Base-by-base conservation (phyloP, 2,329 filamentous ascomycete genomes). In the Alternaria sp. region DNA sequence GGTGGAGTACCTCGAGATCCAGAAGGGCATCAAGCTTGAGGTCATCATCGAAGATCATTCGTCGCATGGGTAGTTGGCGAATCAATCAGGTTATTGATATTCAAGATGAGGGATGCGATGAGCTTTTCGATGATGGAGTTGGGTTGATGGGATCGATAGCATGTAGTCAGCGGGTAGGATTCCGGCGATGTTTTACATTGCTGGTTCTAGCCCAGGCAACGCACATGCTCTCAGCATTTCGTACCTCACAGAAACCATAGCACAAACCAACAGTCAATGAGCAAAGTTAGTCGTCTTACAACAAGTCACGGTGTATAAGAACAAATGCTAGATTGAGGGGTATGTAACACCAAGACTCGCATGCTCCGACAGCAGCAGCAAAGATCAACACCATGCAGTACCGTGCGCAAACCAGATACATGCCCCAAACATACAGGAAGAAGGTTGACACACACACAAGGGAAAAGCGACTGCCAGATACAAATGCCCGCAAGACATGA, bases 281-380 rank as follows among this genome's bases (percentile, higher is more conserved):
- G 30, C 49, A 37, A 20, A 53, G 5, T 18, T 2, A 18, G 20
- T 41, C 18, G 5, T 41, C 20, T 18, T 14, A 53, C 20, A 3
- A 25, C 8, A 53, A 37, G 49, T 18, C 28, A 20, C 28, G 14
- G 28, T 53, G 14, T 33, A n/a, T 12, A 23, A 21, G 54, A 56
- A 56, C 11, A 54, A 53, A 56, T 60, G 49, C 55, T 58, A 46
- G 44, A 63, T 57, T 55, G 43, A 58, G 46, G 56, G 57, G 57
- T 56, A 63, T 60, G 61, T 60, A 63, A 63, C 26, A 33, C 37
- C 37, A 44, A 30, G 20, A 47, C 26, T 56, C 54, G 43, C 18
- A 46, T 47, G 44, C 30, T 50, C 53, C 26, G 20, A 41, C 45
- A 28, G 43, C 47, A 45, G 44, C 20, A 53, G 18, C 50, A 54